phyloP scores from a whole-genome alignment of 495 filamentous ascomycete species.

The Cairneyella variabilis region DNA sequence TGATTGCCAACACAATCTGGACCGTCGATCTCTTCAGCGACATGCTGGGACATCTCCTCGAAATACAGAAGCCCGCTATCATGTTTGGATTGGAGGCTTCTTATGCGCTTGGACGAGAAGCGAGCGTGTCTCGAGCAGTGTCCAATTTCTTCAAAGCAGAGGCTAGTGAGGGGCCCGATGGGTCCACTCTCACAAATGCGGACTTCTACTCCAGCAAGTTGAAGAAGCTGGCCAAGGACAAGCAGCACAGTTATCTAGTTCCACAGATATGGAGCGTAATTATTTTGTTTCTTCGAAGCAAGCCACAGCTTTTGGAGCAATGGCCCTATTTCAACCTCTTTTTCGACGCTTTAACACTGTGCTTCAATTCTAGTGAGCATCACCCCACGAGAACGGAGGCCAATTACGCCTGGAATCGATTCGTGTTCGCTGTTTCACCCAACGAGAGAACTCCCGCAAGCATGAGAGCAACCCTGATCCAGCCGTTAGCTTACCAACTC shows the following conservation, averaged over 20 bases:
- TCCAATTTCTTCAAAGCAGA: constrained; percentile 59
- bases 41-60: constrained; percentile 72
- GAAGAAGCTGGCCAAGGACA: constrained; percentile 57
- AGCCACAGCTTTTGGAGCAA: constrained; percentile 52
- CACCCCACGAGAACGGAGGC: constrained; percentile 67
- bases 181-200: too few relatives aligned
- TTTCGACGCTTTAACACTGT: constrained; percentile 71
- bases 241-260: constrained; percentile 62
- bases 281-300: constrained; percentile 67
- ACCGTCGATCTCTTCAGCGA: constrained; percentile 75
- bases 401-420: constrained; percentile 76
- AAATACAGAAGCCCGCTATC: constrained; percentile 71
- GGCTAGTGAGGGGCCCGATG: constrained; percentile 36
- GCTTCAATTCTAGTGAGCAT: constrained; percentile 82
- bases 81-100: constrained; percentile 64
- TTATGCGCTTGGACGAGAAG: constrained; percentile 59
- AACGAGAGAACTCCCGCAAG: constrained; percentile 51
- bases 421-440: constrained; percentile 66
- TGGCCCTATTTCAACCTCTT: constrained; percentile 73
- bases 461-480: constrained; percentile 61
- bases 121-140: constrained; percentile 57
- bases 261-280: constrained; percentile 86
- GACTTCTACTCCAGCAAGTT: constrained; percentile 65
- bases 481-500: constrained; percentile 67
- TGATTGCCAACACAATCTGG: constrained; percentile 68